Evolutionary conservation across 805 yeast species (phyloP).

Genomic region (Starmerella lactis-condensi): DNA sequence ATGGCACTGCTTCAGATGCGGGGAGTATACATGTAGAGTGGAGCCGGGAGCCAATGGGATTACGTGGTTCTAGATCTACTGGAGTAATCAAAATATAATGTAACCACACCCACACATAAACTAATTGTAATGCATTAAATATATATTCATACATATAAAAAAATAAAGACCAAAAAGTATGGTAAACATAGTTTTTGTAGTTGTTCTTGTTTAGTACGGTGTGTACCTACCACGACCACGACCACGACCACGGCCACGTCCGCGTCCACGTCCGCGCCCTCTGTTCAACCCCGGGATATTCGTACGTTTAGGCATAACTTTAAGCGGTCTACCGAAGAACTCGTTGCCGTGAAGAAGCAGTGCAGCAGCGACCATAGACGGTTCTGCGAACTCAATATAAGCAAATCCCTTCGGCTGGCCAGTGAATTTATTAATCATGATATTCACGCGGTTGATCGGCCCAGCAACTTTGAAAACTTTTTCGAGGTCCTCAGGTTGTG

Average conservation of each 20-base stretch:
- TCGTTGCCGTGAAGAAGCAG: slow-evolving; percentile 43
- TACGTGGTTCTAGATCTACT: slow-evolving; percentile 20
- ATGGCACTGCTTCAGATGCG: slow-evolving; percentile 10
- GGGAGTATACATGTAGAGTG: slow-evolving; percentile 19
- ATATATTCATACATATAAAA: neutral
- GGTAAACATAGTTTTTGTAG: neutral
- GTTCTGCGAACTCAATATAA: slow-evolving; percentile 63
- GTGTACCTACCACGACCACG: slow-evolving; percentile 21
- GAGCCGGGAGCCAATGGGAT: slow-evolving; percentile 24
- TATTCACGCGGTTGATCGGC: slow-evolving; percentile 60
- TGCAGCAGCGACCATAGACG: slow-evolving; percentile 45
- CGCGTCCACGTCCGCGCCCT: slow-evolving; percentile 34
- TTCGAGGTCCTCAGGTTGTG: slow-evolving; percentile 65
- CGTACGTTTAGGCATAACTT: slow-evolving; percentile 62
- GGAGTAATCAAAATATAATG: slow-evolving; percentile 9
- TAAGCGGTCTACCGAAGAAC: slow-evolving; percentile 52
- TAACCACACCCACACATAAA: neutral
- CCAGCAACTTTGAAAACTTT: slow-evolving; percentile 55
- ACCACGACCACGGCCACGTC: slow-evolving; percentile 24
- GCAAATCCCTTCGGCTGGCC: slow-evolving; percentile 82
- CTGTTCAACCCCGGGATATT: slow-evolving; percentile 55
- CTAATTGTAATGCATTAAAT: neutral
- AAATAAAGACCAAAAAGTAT: neutral
- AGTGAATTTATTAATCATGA: slow-evolving; percentile 41
- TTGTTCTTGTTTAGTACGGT: slow-evolving; percentile 25